Evolutionary conservation across 2,329 filamentous ascomycete species (phyloP), one percentile per base, ranked within the genome.

Genomic region (Bipolaris oryzae): DNA sequence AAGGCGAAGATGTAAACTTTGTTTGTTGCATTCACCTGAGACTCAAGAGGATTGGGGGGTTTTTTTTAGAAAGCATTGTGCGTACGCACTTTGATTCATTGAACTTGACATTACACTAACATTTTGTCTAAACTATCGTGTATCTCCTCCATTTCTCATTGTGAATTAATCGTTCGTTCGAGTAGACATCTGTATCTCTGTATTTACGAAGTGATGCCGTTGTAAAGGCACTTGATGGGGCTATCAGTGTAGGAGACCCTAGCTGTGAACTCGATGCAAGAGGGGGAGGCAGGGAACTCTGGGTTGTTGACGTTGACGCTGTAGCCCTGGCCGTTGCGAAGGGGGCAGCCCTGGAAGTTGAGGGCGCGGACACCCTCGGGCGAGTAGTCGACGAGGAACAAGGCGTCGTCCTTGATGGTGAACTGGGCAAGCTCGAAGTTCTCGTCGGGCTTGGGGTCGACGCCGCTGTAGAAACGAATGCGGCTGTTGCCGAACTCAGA

Each of bases 401-500:
- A 77, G 65, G 82, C 67, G 58, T 74, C 76, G 53, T 68, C 55
- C 38, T 70, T 66, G 65, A 80, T 77, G 45, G 85, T 59, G 25
- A 28, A 28, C 9, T 10, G 78, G 43, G 76, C 76, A 52, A 76
- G 74, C 77, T 86, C 81, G 28, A 58, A 70, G 66, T 83, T 80
- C 25, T 28, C 25, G 9, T 28, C 25, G 7, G 25, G 66, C 54
- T 63, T 80, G 65, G 42, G 25, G 25, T 23, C 25, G 9, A 67
- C 79, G 41, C 80, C 80, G 2, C 79, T 82, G 31, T 79, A 78
- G 76, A 84, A 87, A 39, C 80, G 78, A 38, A 86, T 64, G 23
- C 76, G 74, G 49, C 85, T 85, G 54, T 61, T 79, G 80, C 82
- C 84, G 83, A 85, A 85, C 66, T 83, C 84, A 45, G 82, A 84